phyloP scores from a whole-genome alignment of 1,139 yeast species.

The Debaryomyces fabryi region DNA sequence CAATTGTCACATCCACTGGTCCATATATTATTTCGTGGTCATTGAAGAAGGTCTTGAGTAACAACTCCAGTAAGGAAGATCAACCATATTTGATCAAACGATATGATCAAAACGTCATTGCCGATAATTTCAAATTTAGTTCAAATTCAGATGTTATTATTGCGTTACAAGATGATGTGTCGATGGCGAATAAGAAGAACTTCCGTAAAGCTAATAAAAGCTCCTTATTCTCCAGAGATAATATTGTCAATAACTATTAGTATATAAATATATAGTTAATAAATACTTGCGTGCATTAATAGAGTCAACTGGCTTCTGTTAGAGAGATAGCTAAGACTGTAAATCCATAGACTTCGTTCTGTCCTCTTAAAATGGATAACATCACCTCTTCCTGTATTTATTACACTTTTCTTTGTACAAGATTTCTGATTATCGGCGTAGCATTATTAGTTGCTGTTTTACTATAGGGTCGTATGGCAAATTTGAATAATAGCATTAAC shows the following conservation, averaged over 20 bases:
- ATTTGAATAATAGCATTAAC: not conserved
- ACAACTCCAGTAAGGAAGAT: conserved; percentile 33
- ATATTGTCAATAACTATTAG: conserved; percentile 30
- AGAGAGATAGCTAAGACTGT: not conserved
- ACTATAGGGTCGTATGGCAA: not conserved
- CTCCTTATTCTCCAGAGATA: conserved; percentile 20
- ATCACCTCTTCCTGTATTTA: not conserved
- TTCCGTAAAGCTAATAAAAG: conserved; percentile 53
- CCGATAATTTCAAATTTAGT: conserved; percentile 78
- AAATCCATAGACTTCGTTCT: not conserved
- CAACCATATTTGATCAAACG: conserved; percentile 66
- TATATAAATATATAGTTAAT: conserved; percentile 5
- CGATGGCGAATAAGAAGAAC: conserved; percentile 59
- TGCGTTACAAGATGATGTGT: conserved; percentile 71
- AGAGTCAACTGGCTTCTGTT: not conserved
- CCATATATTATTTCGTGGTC: conserved; percentile 85
- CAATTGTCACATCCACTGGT: conserved; percentile 76
- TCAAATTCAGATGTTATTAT: conserved; percentile 70
- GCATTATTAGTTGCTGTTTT: not conserved
- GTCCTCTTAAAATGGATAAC: not conserved
- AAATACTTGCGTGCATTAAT: not conserved
- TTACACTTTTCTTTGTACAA: not conserved
- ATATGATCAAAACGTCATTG: conserved; percentile 65
- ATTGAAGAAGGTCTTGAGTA: conserved; percentile 57
- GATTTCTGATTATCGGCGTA: not conserved